phyloP scores from a whole-genome alignment of 805 yeast species.

The Zygosaccharomyces bisporus region DNA sequence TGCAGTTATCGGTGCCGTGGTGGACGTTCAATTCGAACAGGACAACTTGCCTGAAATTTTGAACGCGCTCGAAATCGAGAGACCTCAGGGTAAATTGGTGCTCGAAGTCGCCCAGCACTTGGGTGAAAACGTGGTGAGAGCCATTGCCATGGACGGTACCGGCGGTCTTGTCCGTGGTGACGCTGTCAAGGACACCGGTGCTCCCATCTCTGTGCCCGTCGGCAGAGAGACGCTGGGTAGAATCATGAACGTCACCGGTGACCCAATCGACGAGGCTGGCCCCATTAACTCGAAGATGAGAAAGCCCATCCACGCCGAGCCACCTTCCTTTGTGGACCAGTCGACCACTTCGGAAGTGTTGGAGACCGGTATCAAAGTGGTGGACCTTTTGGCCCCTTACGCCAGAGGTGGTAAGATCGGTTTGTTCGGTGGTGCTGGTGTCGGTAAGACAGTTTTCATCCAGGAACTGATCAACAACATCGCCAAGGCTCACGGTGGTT shows the following conservation, averaged over 20 bases:
- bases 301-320: constrained; percentile 98
- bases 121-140: constrained; percentile 99
- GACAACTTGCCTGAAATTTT: constrained; percentile 96
- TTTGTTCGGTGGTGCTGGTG: constrained; percentile 99
- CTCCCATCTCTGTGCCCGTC: constrained; percentile 98
- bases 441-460: constrained; percentile 99
- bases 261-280: constrained; percentile 99
- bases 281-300: constrained; percentile 89
- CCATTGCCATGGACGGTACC: constrained; percentile 99
- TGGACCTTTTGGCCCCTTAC: constrained; percentile 97
- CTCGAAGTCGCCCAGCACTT: constrained; percentile 99
- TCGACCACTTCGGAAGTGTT: constrained; percentile 96
- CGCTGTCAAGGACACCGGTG: constrained; percentile 87
- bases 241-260: constrained; percentile 97
- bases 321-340: constrained; percentile 95
- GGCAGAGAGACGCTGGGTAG: constrained; percentile 99
- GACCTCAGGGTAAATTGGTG: constrained; percentile 74
- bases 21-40: constrained; percentile 97
- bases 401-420: constrained; percentile 99
- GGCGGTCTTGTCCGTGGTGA: constrained; percentile 99
- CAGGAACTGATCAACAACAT: constrained; percentile 99
- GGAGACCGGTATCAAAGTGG: constrained; percentile 99
- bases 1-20: constrained; percentile 99
- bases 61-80: constrained; percentile 90
- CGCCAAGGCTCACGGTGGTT: constrained; percentile 99